These are phyloP conservation scores for Tilletia caries DNA, from an alignment of 1,284 basidiomycete genomes.

Conservation along the genomic window DNA sequence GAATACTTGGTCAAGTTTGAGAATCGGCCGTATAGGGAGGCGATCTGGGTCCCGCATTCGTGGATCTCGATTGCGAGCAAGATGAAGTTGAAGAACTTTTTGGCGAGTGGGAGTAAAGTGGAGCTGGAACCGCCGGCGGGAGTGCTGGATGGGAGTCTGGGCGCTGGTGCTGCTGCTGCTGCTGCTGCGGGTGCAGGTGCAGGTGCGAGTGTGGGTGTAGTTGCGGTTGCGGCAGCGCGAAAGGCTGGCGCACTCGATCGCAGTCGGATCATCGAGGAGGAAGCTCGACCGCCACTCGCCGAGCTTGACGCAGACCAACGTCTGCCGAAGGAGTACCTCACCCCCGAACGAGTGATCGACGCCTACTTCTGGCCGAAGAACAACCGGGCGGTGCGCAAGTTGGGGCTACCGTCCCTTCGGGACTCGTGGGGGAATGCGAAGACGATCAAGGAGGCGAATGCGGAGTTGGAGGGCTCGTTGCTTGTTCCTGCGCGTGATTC, in stretches of 20 bases:
- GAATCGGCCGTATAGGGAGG: slow-evolving; percentile 30
- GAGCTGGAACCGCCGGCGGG: slow-evolving; percentile 32
- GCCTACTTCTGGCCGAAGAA: slow-evolving; percentile 24
- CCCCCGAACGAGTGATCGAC: slow-evolving; percentile 37
- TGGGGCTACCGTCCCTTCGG: not conserved
- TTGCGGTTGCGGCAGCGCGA: no score
- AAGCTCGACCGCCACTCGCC: slow-evolving; percentile 29
- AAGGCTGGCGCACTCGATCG: not conserved
- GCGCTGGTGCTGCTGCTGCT: slow-evolving; percentile 16
- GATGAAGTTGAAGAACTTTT: slow-evolving; percentile 20
- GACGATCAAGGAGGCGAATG: not conserved
- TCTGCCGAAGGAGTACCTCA: slow-evolving; percentile 33
- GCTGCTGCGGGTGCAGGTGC: not conserved
- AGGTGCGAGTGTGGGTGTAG: no score
- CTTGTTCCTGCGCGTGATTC: slow-evolving; percentile 19
- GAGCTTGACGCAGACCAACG: slow-evolving; percentile 33
- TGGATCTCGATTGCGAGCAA: slow-evolving; percentile 28
- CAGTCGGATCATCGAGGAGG: slow-evolving; percentile 3
- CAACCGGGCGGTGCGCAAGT: not conserved
- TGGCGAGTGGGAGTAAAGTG: slow-evolving; percentile 29
- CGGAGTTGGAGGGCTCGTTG: not conserved
- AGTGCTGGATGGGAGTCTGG: slow-evolving; percentile 8
- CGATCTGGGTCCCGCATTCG: slow-evolving; percentile 37
- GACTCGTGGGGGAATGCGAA: slow-evolving; percentile 8
- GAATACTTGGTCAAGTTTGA: slow-evolving; percentile 38